A percentile compares a stretch with the other conserved stretches of the same genome.
Conservation (phyloP, 371 early-diverging fungal genomes). For the Blakeslea trispora region DNA sequence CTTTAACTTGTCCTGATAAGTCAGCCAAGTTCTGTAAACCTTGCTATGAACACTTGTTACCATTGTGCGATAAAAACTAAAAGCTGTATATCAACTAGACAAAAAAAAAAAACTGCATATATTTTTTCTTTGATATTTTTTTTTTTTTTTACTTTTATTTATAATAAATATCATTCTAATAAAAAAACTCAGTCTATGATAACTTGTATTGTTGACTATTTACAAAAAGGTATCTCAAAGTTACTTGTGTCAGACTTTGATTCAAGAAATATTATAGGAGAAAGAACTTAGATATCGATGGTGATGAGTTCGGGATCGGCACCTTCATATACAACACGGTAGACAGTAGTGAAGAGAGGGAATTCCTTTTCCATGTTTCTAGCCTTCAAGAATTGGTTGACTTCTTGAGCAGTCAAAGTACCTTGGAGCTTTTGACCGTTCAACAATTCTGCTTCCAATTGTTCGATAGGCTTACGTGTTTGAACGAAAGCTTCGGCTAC, state of each 20-base stretch:
- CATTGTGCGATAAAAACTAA: conserved; percentile 4
- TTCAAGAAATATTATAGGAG: background rate
- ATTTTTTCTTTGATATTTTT: too few species aligned
- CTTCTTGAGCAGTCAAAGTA: conserved; percentile 88
- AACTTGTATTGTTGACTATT: conserved; percentile 3
- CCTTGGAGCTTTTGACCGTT: conserved; percentile 99
- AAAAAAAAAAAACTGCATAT: background rate
- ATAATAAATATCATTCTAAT: background rate
- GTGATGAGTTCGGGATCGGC: conserved; percentile 57
- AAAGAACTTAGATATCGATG: conserved; percentile 46
- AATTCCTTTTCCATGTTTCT: conserved; percentile 65
- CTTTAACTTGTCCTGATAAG: conserved; percentile 32
- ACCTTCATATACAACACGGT: conserved; percentile 84
- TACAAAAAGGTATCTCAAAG: conserved; percentile 17
- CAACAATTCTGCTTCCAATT: conserved; percentile 85
- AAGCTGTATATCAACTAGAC: background rate
- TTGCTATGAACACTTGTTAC: conserved; percentile 20
- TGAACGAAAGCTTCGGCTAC: conserved; percentile 85
- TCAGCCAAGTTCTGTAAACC: conserved; percentile 37
- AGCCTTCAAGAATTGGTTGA: conserved; percentile 76
- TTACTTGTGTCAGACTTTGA: background rate
- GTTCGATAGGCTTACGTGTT: conserved; percentile 84
- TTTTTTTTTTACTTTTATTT: background rate
- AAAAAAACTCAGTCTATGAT: background rate
- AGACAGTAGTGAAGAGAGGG: conserved; percentile 88